These are phyloP conservation scores for Nicotiana attenuata DNA, from an alignment of 257 asterid genomes.

Conservation along the genomic window DNA sequence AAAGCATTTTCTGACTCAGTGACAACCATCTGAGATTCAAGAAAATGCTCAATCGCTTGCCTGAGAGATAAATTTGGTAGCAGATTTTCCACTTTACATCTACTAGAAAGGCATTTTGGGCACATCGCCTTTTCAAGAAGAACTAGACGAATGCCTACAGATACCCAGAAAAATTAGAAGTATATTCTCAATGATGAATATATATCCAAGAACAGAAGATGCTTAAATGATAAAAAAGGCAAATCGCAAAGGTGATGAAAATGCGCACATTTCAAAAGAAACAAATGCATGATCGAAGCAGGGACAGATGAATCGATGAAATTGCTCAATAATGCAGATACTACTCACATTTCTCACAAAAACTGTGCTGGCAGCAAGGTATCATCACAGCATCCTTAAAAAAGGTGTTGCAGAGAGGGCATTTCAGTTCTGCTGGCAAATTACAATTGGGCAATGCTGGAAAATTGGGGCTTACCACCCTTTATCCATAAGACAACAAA, in stretches of 20 bases:
- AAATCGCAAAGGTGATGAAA: neutral
- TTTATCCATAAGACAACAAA: constrained; percentile 14
- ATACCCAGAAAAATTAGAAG: neutral
- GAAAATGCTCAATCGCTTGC: constrained; percentile 68
- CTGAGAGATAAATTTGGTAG: constrained; percentile 81
- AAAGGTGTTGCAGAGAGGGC: constrained; percentile 64
- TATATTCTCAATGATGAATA: constrained; percentile 3
- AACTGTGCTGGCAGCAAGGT: constrained; percentile 97
- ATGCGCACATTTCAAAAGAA: neutral
- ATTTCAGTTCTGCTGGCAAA: constrained; percentile 64
- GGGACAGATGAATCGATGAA: neutral
- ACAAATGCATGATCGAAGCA: neutral
- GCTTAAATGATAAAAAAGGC: neutral
- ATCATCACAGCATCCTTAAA: constrained; percentile 90
- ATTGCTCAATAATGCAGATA: constrained; percentile 13
- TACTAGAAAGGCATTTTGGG: constrained; percentile 76
- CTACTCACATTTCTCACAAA: constrained; percentile 83
- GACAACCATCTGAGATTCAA: constrained; percentile 51
- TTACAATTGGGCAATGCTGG: constrained; percentile 29
- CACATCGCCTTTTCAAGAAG: constrained; percentile 65
- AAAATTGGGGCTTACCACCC: constrained; percentile 32
- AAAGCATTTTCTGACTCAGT: constrained; percentile 38
- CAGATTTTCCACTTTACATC: constrained; percentile 55
- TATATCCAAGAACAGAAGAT: constrained; percentile 4
- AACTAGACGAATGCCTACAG: constrained; percentile 61